Conservation (phyloP, 2,329 filamentous ascomycete species). For the Colletotrichum melonis region DNA sequence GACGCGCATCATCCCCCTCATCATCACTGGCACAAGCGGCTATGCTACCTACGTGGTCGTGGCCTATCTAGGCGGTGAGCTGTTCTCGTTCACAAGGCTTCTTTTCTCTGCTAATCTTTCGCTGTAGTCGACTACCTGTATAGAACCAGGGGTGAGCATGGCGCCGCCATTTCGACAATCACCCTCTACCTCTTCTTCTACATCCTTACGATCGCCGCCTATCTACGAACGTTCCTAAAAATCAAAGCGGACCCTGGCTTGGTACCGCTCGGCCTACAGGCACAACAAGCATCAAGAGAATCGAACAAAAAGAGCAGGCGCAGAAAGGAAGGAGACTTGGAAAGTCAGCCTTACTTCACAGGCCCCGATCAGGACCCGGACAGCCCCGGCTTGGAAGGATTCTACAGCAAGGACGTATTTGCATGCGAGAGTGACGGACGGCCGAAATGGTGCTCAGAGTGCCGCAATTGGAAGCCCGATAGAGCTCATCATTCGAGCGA, state of each 20-base stretch:
- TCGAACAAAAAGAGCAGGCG: conserved; percentile 38
- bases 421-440: conserved; percentile 84
- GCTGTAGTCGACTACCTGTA: conserved; percentile 78
- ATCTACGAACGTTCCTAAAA: conserved; percentile 76
- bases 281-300: conserved; percentile 28
- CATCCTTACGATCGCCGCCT: conserved; percentile 72
- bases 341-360: conserved; percentile 47
- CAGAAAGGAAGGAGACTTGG: conserved; percentile 45
- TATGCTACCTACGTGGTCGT: conserved; percentile 80
- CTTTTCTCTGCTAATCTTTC: not conserved
- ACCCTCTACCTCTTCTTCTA: conserved; percentile 80
- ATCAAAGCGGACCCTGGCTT: conserved; percentile 80
- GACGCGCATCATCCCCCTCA: conserved; percentile 74
- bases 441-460: conserved; percentile 88
- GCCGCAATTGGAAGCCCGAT: conserved; percentile 89
- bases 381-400: conserved; percentile 76
- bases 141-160: conserved; percentile 55
- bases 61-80: conserved; percentile 74
- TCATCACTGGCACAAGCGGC: conserved; percentile 74
- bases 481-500: conserved; percentile 89
- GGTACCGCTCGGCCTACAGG: conserved; percentile 67
- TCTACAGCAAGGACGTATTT: conserved; percentile 87
- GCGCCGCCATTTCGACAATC: conserved; percentile 76
- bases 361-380: conserved; percentile 64
- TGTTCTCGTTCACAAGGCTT: conserved; percentile 8